Base-by-base conservation (phyloP, 495 filamentous ascomycete genomes). In the Neurospora sp. region DNA sequence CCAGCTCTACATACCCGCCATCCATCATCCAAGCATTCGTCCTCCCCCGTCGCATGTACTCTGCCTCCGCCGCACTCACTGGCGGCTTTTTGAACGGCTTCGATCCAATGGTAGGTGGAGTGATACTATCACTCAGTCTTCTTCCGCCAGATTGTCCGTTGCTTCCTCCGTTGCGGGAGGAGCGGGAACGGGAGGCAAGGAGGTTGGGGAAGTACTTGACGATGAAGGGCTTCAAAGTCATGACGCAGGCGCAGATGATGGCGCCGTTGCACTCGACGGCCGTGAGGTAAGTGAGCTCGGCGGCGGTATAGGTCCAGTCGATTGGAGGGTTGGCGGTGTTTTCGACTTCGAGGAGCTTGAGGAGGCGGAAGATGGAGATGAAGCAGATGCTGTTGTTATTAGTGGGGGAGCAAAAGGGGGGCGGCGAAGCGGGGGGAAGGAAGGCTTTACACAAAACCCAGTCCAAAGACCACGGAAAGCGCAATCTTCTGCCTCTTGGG, bases 221-320 rank as follows among this genome's bases (percentile, higher is more conserved):
- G 62, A 80, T 44, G 4, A 82, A 72, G 0, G 81, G 81, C 73
- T 81, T 82, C 27, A 82, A 75, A 1, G 79, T 80, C 74, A 81
- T 78, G 40, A 84, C 77, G 71, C 80, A 84, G 12, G 84, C 84
- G 70, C 80, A 82, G 39, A 84, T 78, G 16, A 86, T 83, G 37
- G 80, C 84, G 37, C 83, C 77, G 73, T 82, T 84, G 49, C 82
- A 75, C 40, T 86, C 84, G 18, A 86, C 78, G 0, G 79, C 81
- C 4, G 87, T 88, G 78, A 87, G 85, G 35, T 86, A 80, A 23
- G 75, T 74, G 7, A 81, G 76, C n/a, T 73, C 60, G 31, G 74
- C 77, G 18, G 79, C 76, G 27, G 38, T 70, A 54, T 76, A 82
- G 49, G 80, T 78, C 62, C 77, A 80, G 72, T 82, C 80, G 54